Percentiles rank a stretch among this genome's conserved stretches.
Conservation (phyloP, 176 grass and related monocot species). For the Raddia distichophylla region DNA sequence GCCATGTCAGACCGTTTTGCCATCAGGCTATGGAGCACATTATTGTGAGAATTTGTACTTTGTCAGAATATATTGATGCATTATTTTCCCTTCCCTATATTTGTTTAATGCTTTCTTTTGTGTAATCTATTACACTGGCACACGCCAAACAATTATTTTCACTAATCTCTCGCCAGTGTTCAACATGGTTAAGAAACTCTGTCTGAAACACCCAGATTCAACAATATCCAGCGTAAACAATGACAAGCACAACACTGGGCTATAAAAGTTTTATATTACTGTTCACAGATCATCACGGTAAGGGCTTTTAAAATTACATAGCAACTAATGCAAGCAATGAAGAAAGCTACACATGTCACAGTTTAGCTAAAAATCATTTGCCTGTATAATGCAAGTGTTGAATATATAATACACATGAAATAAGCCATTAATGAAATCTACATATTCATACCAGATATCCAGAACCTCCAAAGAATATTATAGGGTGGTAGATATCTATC, state of each 20-base stretch:
- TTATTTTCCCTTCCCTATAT: too few relatives aligned
- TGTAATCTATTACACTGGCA: too few relatives aligned
- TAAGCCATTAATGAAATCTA: background rate
- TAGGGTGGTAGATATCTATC: background rate
- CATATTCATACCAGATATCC: background rate
- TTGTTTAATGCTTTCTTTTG: too few relatives aligned
- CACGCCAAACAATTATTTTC: too few relatives aligned
- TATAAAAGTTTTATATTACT: background rate
- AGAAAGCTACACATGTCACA: slow-evolving; percentile 2
- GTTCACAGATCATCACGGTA: background rate
- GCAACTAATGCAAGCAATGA: background rate
- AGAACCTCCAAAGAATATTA: background rate
- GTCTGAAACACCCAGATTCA: background rate
- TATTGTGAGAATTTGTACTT: too few relatives aligned
- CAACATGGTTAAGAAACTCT: too few relatives aligned
- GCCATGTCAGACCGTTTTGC: too few relatives aligned
- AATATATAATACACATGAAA: background rate
- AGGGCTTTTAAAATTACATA: background rate
- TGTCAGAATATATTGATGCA: too few relatives aligned
- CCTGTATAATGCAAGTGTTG: background rate
- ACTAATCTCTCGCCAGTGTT: too few relatives aligned
- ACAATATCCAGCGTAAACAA: background rate
- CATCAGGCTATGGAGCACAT: too few relatives aligned
- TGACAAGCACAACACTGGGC: slow-evolving; percentile 3
- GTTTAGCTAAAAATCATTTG: background rate